A percentile compares a stretch with the other conserved stretches of the same genome.
Conservation (phyloP, 108 stramenopile species). For the Cyclotella cryptica region DNA sequence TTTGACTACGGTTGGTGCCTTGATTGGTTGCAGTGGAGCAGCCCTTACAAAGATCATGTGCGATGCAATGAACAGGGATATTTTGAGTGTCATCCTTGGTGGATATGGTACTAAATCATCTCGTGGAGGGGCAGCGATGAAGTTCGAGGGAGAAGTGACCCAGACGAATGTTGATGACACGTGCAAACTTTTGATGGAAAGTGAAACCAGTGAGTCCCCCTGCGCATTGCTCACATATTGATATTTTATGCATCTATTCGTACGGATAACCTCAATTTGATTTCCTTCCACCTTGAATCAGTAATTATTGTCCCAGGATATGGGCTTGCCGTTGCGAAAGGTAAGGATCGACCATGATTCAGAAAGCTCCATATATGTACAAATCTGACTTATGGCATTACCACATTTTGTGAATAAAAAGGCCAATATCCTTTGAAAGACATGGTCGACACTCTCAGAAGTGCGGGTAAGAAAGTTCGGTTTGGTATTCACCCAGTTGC, state of each 20-base stretch:
- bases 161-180: conserved; percentile 87
- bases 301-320: conserved; percentile 99
- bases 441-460: conserved; percentile 85
- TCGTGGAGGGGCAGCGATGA: conserved; percentile 89
- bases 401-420: background rate
- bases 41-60: conserved; percentile 99
- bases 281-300: background rate
- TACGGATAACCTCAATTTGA: background rate
- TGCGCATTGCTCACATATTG: background rate
- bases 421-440: conserved; percentile 98
- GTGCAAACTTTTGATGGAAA: conserved; percentile 85
- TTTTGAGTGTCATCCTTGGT: conserved; percentile 95
- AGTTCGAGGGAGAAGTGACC: conserved; percentile 92
- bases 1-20: conserved; percentile 97
- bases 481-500: conserved; percentile 96
- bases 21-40: conserved; percentile 99
- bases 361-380: background rate
- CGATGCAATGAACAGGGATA: conserved; percentile 97
- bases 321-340: conserved; percentile 97
- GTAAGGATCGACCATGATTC: background rate
- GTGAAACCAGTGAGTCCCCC: conserved; percentile 53
- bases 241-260: background rate
- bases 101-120: conserved; percentile 93
- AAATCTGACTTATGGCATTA: background rate
- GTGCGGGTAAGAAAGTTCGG: conserved; percentile 91